Evolutionary conservation across 2,329 filamentous ascomycete species (phyloP).

Genomic region (Xylariaceae sp.): DNA sequence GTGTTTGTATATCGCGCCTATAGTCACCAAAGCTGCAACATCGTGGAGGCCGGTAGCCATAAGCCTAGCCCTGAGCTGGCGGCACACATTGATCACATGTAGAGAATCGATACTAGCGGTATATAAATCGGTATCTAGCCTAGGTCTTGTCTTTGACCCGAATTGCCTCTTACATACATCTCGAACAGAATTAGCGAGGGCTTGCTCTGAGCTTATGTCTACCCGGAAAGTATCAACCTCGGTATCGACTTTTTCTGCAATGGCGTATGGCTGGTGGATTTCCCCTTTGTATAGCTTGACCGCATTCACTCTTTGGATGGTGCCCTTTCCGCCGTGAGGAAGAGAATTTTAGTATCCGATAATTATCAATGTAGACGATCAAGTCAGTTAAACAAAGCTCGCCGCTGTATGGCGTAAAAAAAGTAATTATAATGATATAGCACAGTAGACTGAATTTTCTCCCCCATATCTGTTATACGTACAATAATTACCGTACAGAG

Average conservation of each 20-base stretch:
- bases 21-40: neutral
- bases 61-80: neutral
- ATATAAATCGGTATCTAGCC: too few species aligned
- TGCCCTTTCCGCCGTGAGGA: constrained; percentile 47
- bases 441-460: too few species aligned
- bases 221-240: neutral
- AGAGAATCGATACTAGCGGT: too few species aligned
- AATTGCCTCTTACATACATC: neutral
- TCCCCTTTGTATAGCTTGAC: constrained; percentile 46
- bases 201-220: neutral
- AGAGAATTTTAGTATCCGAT: constrained; percentile 51
- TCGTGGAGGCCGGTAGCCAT: neutral
- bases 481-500: too few species aligned
- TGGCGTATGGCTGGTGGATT: constrained; percentile 45
- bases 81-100: constrained; percentile 39
- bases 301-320: constrained; percentile 44
- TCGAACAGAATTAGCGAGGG: neutral
- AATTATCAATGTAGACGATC: too few species aligned
- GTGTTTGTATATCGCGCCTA: constrained; percentile 5
- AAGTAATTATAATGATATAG: too few species aligned
- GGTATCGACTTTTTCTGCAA: neutral
- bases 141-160: neutral
- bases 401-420: too few species aligned
- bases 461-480: too few species aligned
- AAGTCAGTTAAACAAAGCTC: too few species aligned